Evolutionary conservation across 2,329 filamentous ascomycete genomes (phyloP).

Genomic region (Cytospora schulzeri): DNA sequence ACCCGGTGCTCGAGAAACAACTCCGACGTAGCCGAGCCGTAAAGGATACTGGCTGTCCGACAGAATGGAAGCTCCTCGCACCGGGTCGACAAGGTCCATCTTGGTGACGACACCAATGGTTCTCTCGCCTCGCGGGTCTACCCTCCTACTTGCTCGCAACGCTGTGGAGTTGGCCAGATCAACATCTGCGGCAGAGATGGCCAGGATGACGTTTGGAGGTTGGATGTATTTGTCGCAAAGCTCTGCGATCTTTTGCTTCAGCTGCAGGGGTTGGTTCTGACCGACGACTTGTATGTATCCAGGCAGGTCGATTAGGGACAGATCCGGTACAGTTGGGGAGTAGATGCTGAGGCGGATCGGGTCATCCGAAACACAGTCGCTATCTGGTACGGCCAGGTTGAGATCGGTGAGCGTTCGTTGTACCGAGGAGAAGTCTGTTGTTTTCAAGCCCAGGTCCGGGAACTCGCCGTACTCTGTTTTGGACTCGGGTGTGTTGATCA

Average conservation of each 20-base stretch:
- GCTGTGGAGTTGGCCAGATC: conserved; percentile 96
- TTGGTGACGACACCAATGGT: conserved; percentile 99
- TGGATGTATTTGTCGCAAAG: conserved; percentile 99
- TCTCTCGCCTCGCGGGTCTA: conserved; percentile 90
- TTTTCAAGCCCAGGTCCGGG: conserved; percentile 84
- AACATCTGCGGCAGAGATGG: conserved; percentile 96
- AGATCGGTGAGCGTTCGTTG: conserved; percentile 93
- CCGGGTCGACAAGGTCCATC: conserved; percentile 93
- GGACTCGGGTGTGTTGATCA: conserved; percentile 90
- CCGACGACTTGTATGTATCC: conserved; percentile 97
- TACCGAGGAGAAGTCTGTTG: conserved; percentile 87
- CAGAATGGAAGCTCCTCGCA: conserved; percentile 75
- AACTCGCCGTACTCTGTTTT: conserved; percentile 94
- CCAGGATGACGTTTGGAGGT: conserved; percentile 91
- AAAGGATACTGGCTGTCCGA: conserved; percentile 91
- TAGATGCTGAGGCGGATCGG: conserved; percentile 95
- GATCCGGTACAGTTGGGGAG: conserved; percentile 90
- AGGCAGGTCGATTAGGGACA: conserved; percentile 93
- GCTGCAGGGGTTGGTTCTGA: conserved; percentile 82
- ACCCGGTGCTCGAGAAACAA: conserved; percentile 79
- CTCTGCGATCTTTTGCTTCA: conserved; percentile 95
- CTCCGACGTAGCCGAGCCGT: conserved; percentile 92
- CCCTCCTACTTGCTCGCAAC: conserved; percentile 81
- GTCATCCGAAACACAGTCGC: conserved; percentile 92
- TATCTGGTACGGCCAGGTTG: conserved; percentile 87